A percentile compares a stretch with the other conserved stretches of the same genome.
Conservation (phyloP, 306 rosid genomes). For the Ammopiptanthus mongolicus region DNA sequence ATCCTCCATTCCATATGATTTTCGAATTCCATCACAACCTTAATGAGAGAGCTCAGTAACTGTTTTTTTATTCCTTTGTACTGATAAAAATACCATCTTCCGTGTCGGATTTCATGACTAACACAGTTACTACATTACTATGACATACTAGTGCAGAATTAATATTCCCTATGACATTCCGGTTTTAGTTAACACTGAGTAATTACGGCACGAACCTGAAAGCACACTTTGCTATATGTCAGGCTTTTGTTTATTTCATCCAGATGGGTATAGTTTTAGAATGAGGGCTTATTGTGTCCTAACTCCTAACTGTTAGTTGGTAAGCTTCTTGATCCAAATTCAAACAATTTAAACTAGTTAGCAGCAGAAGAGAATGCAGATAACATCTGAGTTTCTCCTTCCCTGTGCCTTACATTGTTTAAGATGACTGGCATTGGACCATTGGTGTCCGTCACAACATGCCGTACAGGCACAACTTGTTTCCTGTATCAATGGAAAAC, state of each 20-base stretch:
- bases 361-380: constrained; percentile 18
- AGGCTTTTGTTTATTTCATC: constrained; percentile 10
- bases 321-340: no score
- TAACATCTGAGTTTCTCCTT: background rate
- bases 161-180: background rate
- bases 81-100: no score
- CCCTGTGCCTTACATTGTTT: background rate
- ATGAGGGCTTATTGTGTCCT: constrained; percentile 7
- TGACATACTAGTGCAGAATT: background rate
- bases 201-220: background rate
- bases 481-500: constrained; percentile 22
- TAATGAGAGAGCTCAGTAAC: no score
- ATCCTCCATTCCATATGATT: no score
- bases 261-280: background rate
- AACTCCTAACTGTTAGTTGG: background rate
- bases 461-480: background rate
- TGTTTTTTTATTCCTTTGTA: no score
- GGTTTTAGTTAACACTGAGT: background rate
- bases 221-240: constrained; percentile 5
- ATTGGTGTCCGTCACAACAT: constrained; percentile 8
- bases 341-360: no score
- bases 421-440: background rate
- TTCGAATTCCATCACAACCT: no score
- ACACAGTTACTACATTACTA: background rate
- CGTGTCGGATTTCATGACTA: background rate